Percentiles rank a stretch among this genome's conserved stretches.
Evolutionary conservation across 225 moss, liverwort and hornwort genomes (phyloP).

Genomic region (Neckera pumila): DNA sequence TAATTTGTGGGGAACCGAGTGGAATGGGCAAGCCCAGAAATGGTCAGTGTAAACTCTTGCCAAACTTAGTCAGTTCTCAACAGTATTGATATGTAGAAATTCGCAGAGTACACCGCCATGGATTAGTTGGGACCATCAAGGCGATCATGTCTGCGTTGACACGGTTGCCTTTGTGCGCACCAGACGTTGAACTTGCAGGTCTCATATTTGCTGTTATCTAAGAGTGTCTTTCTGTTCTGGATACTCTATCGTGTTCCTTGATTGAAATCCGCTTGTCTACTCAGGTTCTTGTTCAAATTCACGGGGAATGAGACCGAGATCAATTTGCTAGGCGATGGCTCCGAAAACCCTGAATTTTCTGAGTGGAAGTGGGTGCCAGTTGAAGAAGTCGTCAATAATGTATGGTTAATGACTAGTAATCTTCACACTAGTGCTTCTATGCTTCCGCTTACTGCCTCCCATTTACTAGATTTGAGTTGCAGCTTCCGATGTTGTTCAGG

Average conservation of each 20-base stretch:
- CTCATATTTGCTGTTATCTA: neutral
- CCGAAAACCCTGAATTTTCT: conserved; percentile 63
- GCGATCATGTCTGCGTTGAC: neutral
- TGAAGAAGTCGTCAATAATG: conserved; percentile 40
- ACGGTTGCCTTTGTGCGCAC: neutral
- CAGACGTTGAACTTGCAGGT: neutral
- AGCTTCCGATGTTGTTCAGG: neutral
- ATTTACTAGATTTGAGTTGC: neutral
- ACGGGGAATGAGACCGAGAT: conserved; percentile 65
- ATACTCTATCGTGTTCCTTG: neutral
- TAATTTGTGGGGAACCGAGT: conserved; percentile 55
- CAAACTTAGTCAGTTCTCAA: neutral
- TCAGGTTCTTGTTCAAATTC: conserved; percentile 84
- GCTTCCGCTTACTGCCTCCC: neutral
- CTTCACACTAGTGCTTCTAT: neutral
- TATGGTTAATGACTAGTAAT: neutral
- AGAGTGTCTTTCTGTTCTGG: neutral
- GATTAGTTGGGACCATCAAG: neutral
- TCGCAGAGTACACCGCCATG: neutral
- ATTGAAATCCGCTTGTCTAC: neutral
- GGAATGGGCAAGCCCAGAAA: conserved; percentile 92
- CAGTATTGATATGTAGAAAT: neutral
- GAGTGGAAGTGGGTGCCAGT: conserved; percentile 75
- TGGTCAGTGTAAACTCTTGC: conserved; percentile 34
- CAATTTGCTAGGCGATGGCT: conserved; percentile 57